These are phyloP conservation scores for Gaillardinia entomophila DNA, from an alignment of 805 yeast genomes.

Conservation along the genomic window DNA sequence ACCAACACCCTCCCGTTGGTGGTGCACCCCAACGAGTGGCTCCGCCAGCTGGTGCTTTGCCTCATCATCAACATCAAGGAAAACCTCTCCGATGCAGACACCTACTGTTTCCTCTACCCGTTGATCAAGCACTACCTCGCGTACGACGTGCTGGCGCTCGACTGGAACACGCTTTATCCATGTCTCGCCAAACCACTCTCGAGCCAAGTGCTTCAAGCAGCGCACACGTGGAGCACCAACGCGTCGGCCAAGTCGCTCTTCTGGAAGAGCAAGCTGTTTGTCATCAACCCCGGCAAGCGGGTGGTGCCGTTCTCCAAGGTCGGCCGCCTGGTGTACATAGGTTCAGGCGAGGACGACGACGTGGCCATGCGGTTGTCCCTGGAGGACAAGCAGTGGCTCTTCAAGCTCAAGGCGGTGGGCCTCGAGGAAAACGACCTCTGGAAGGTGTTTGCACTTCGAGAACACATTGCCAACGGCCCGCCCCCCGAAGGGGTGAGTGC, in stretches of 20 bases:
- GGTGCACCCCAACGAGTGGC: conserved; percentile 84
- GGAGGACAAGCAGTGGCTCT: conserved; percentile 71
- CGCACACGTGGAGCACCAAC: conserved; percentile 66
- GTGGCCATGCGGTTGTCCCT: conserved; percentile 37
- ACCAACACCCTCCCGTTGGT: conserved; percentile 48
- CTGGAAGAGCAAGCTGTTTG: conserved; percentile 52
- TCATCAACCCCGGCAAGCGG: conserved; percentile 11
- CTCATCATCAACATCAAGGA: conserved; percentile 58
- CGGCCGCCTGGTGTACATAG: conserved; percentile 32
- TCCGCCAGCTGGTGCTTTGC: conserved; percentile 61
- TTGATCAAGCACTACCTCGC: conserved; percentile 68
- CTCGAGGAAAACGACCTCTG: conserved; percentile 67
- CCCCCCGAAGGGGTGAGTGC: conserved; percentile 2
- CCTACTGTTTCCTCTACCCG: conserved; percentile 79
- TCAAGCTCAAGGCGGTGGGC: conserved; percentile 67
- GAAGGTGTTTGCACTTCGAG: conserved; percentile 71
- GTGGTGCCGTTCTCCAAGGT: conserved; percentile 25
- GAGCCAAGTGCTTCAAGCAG: conserved; percentile 55
- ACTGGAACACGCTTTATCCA: conserved; percentile 61
- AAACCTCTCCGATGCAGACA: conserved; percentile 67
- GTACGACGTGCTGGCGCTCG: conserved; percentile 67
- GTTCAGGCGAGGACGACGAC: conserved; percentile 6
- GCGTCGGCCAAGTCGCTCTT: conserved; percentile 61
- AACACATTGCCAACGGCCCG: conserved; percentile 53
- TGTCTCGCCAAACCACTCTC: conserved; percentile 65